Evolutionary conservation across 2,329 filamentous ascomycete species (phyloP).

Genomic region (Neopestalotiopsis clavispora): DNA sequence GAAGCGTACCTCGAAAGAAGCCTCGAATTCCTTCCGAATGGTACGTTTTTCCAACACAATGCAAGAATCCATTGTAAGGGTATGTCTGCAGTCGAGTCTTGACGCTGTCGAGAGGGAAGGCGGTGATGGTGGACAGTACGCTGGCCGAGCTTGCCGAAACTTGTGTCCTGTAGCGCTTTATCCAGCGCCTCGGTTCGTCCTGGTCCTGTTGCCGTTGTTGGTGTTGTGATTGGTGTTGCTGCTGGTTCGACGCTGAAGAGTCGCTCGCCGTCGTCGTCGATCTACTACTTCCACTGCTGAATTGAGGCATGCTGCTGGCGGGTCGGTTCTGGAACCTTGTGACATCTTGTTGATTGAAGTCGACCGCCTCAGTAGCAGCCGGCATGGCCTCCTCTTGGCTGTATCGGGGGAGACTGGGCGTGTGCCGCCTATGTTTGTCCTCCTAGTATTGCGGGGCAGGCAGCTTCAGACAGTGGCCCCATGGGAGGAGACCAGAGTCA

Average conservation of each 20-base stretch:
- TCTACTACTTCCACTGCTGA: constrained; percentile 24
- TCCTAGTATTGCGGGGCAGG: constrained; percentile 45
- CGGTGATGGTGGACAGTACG: constrained; percentile 76
- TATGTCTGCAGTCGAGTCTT: constrained; percentile 92
- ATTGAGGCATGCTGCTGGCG: constrained; percentile 43
- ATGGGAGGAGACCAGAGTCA: constrained; percentile 54
- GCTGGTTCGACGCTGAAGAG: background rate
- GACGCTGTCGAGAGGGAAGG: constrained; percentile 88
- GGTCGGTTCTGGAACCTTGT: constrained; percentile 45
- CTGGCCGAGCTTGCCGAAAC: constrained; percentile 79
- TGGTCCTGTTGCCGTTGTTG: constrained; percentile 27
- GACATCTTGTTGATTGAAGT: constrained; percentile 43
- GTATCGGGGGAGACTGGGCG: constrained; percentile 21
- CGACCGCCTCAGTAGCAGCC: constrained; percentile 40
- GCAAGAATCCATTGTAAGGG: constrained; percentile 74
- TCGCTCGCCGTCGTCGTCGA: background rate
- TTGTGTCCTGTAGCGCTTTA: constrained; percentile 81
- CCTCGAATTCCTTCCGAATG: constrained; percentile 72
- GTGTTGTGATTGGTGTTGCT: constrained; percentile 9
- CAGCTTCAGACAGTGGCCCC: constrained; percentile 52
- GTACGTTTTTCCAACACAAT: constrained; percentile 79
- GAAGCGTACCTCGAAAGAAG: constrained; percentile 76
- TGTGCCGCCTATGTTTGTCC: constrained; percentile 20
- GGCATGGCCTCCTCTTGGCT: constrained; percentile 21
- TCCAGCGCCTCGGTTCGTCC: constrained; percentile 51